Percentiles rank a stretch among this genome's conserved stretches.
phyloP scores from a whole-genome alignment of 108 stramenopile genomes.

The Skeletonema tropicum region DNA sequence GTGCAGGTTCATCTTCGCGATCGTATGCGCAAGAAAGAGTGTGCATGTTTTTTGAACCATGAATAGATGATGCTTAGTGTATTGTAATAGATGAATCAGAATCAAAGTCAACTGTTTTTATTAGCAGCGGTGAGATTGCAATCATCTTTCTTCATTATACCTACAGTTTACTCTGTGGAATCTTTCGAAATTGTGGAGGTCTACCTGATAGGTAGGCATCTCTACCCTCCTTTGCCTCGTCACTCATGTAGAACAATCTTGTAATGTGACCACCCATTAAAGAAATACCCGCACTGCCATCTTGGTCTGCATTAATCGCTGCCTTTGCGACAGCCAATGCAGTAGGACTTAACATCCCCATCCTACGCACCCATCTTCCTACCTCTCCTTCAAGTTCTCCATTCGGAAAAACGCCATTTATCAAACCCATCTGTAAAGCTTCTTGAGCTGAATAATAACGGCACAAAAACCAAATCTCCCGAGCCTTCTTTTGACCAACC shows the following conservation, averaged over 20 bases:
- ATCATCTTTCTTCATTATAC: too few relatives aligned
- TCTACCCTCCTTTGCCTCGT: slow-evolving; percentile 92
- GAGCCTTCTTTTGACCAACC: slow-evolving; percentile 93
- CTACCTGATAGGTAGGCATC: slow-evolving; percentile 91
- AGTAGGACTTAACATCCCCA: slow-evolving; percentile 86
- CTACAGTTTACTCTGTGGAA: slow-evolving; percentile 55
- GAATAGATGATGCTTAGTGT: neutral
- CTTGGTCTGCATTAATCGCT: slow-evolving; percentile 93
- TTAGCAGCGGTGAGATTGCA: too few relatives aligned
- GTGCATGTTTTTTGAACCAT: slow-evolving; percentile 25
- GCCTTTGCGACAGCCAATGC: slow-evolving; percentile 92
- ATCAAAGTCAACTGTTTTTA: too few relatives aligned
- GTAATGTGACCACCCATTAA: slow-evolving; percentile 94
- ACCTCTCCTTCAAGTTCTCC: slow-evolving; percentile 82
- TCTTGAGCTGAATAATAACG: slow-evolving; percentile 84
- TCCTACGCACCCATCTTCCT: slow-evolving; percentile 91
- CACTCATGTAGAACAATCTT: slow-evolving; percentile 89
- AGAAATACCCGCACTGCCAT: slow-evolving; percentile 91
- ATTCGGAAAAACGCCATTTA: slow-evolving; percentile 78
- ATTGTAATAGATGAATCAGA: too few relatives aligned
- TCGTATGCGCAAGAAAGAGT: slow-evolving; percentile 21
- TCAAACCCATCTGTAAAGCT: slow-evolving; percentile 89
- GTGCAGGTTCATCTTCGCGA: slow-evolving; percentile 26
- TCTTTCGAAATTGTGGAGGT: slow-evolving; percentile 78
- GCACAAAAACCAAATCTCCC: slow-evolving; percentile 94